A percentile compares a stretch with the other conserved stretches of the same genome.
phyloP scores from a whole-genome alignment of 495 filamentous ascomycete species.

The Penicillium steckii region DNA sequence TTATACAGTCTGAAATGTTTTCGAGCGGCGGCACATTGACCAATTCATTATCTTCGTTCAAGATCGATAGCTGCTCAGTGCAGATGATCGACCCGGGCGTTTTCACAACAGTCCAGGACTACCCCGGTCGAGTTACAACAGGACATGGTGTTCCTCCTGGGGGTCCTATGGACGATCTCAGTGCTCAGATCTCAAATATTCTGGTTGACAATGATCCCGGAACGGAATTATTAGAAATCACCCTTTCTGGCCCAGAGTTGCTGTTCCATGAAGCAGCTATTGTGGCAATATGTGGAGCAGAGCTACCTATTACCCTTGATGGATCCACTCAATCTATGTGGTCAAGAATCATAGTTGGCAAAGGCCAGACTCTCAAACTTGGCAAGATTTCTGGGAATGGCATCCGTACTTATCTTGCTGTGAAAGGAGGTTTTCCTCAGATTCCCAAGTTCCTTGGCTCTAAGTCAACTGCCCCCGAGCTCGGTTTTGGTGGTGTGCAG shows the following conservation, averaged over 20 bases:
- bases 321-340: conserved; percentile 50
- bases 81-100: conserved; percentile 56
- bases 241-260: conserved; percentile 57
- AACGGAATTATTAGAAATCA: conserved; percentile 58
- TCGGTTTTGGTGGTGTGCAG: conserved; percentile 59
- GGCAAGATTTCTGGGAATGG: conserved; percentile 48
- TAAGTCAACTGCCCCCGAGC: conserved; percentile 55
- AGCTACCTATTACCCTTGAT: conserved; percentile 47
- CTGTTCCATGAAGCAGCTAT: conserved; percentile 49
- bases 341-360: conserved; percentile 47
- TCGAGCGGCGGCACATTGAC: conserved; percentile 51
- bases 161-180: conserved; percentile 51
- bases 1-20: conserved; percentile 46
- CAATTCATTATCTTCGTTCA: conserved; percentile 50
- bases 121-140: conserved; percentile 52
- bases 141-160: conserved; percentile 49
- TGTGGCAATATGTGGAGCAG: conserved; percentile 54
- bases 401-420: conserved; percentile 48
- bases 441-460: conserved; percentile 58
- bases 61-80: conserved; percentile 49
- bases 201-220: conserved; percentile 55
- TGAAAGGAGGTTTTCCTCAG: conserved; percentile 55
- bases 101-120: conserved; percentile 60
- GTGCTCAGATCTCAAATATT: too few relatives aligned
- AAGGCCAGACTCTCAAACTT: conserved; percentile 54